Percentiles rank a stretch among this genome's conserved stretches.
Evolutionary conservation across 306 rosid species (phyloP).

Genomic region (Glycyrrhiza uralensis): DNA sequence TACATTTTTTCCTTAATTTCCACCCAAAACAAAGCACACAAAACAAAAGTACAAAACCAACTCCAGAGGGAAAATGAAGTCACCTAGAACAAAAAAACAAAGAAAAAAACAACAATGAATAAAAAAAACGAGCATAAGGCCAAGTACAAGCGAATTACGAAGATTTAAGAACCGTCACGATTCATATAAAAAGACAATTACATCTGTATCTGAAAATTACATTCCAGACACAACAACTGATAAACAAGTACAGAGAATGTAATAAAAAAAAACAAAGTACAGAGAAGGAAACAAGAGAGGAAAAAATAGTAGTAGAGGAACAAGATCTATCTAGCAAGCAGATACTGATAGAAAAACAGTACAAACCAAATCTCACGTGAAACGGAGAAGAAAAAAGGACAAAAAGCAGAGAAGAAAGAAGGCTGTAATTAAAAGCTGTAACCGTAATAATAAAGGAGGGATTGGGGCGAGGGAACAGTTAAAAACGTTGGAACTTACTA

Average conservation of each 20-base stretch:
- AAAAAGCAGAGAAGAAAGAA: background rate
- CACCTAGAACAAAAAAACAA: background rate
- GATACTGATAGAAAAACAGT: background rate
- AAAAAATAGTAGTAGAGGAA: background rate
- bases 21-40: background rate
- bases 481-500: slow-evolving; percentile 7
- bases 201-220: background rate
- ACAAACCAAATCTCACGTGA: no score
- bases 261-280: background rate
- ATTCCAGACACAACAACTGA: background rate
- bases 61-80: background rate
- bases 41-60: background rate
- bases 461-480: background rate
- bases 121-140: background rate
- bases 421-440: slow-evolving; percentile 1
- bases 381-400: background rate
- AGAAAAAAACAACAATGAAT: no score
- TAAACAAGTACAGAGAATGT: no score
- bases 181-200: background rate
- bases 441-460: slow-evolving; percentile 1
- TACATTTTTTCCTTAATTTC: slow-evolving; percentile 4
- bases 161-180: background rate
- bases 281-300: background rate
- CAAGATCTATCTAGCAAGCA: slow-evolving; percentile 14
- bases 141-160: background rate